Evolutionary conservation across 2,329 filamentous ascomycete genomes (phyloP), one percentile per base, ranked within the genome.

Genomic region (Paecilomyces sp.): DNA sequence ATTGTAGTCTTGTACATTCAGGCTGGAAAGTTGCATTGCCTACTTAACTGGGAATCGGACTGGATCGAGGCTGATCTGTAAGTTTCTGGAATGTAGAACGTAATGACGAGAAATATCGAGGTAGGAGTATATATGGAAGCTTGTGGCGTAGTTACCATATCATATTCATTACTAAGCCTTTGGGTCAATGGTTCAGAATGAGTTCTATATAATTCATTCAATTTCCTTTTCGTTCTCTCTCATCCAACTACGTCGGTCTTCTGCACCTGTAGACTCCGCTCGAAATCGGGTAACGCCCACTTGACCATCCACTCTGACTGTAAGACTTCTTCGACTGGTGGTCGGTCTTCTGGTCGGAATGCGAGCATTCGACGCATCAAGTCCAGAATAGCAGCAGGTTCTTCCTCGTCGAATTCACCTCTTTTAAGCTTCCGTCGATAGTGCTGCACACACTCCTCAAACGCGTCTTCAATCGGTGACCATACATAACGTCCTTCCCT

Each of bases 231-330:
- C 25, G 3, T 2, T 28, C 25, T 3, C 25, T 28, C 25, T 28
- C 25, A 28, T 28, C 6, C 25, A 28, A 28, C 25, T 28, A 28
- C 25, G 3, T 6, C 25, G 6, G 25, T 41, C 5, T 41, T 6
- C 13, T 41, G 13, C 36, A 41, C 15, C 36, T 41, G 36, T n/a
- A 41, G 5, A 41, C n/a, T 18, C n/a, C n/a, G n/a, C 15, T 62
- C 52, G 2, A 52, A 62, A 52, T 67, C 62, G 54, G 67, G 67
- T 36, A 68, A 60, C n/a, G 54, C 68, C 72, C 71, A 75, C 41
- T 70, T 73, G 0, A 66, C 61, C 66, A 75, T 73, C 72, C 72
- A 75, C 30, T 73, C 67, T 0, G 70, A 75, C 57, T 57, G 56
- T 12, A 75, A 58, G 1, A 76, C 67, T 51, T 70, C 64, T 11